Evolutionary conservation across 345 rosid genomes (phyloP).

Genomic region (Eucalyptus sp.): DNA sequence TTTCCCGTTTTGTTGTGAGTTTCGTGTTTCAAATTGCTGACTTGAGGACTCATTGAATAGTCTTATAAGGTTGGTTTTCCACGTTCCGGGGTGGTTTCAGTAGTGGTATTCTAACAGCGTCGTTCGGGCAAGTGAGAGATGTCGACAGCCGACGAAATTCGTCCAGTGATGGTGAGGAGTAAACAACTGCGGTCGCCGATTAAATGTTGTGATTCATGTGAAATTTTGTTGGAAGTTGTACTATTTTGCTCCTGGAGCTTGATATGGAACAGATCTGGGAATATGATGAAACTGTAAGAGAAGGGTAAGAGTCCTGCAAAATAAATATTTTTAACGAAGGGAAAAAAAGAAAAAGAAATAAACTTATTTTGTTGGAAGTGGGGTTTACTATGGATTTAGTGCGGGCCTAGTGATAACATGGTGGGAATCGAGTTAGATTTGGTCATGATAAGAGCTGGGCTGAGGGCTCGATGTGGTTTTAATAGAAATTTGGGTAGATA

Average conservation of each 20-base stretch:
- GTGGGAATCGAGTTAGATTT: no score
- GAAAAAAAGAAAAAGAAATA: no score
- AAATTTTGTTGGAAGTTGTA: not conserved
- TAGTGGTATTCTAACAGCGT: not conserved
- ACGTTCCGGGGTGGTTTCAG: not conserved
- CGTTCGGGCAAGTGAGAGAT: not conserved
- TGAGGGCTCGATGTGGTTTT: not conserved
- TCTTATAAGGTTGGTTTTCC: not conserved
- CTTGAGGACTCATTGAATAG: not conserved
- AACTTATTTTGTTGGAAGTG: not conserved
- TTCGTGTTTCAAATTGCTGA: not conserved
- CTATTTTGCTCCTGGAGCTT: not conserved
- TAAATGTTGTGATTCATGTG: not conserved
- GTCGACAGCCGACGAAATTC: not conserved
- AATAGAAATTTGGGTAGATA: not conserved
- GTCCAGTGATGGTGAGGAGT: not conserved
- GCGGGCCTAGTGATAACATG: no score
- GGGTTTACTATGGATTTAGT: not conserved
- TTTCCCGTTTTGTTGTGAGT: not conserved
- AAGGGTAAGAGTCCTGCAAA: rapidly evolving
- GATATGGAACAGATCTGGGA: not conserved
- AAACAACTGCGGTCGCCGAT: not conserved
- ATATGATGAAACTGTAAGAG: not conserved
- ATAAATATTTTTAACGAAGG: no score
- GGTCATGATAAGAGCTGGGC: not conserved